Evolutionary conservation across 2,329 filamentous ascomycete species (phyloP).

Genomic region (Arthroderma sp.): DNA sequence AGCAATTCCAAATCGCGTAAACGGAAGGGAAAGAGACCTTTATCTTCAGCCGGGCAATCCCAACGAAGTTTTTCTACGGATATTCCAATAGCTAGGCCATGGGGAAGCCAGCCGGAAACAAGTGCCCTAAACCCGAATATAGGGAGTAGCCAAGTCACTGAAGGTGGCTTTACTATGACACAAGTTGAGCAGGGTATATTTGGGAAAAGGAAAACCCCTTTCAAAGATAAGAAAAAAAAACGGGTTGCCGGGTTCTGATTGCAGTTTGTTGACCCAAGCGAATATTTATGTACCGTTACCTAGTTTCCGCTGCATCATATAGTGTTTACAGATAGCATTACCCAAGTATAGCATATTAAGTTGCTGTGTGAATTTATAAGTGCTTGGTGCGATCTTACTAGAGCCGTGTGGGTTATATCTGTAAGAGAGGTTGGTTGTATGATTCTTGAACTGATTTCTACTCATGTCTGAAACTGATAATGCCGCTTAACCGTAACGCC

Average conservation of each 20-base stretch:
- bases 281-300: not conserved
- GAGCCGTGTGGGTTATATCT: too few species aligned
- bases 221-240: slow-evolving; percentile 28
- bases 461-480: not conserved
- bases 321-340: not conserved
- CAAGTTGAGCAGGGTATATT: slow-evolving; percentile 31
- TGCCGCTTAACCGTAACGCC: not conserved
- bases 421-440: not conserved
- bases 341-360: not conserved
- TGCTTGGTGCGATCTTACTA: too few species aligned
- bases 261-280: not conserved
- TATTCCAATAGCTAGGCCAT: slow-evolving; percentile 6
- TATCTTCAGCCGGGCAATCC: not conserved
- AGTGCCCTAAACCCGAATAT: slow-evolving; percentile 8
- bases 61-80: not conserved
- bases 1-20: not conserved
- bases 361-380: not conserved
- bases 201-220: slow-evolving; percentile 21
- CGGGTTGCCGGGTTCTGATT: slow-evolving; percentile 31
- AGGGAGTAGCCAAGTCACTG: slow-evolving; percentile 26
- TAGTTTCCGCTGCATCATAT: not conserved
- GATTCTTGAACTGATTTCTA: not conserved
- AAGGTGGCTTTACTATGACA: slow-evolving; percentile 30
- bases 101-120: slow-evolving; percentile 12
- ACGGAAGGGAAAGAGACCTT: not conserved